Evolutionary conservation across 179 eudicot species (phyloP).

Genomic region (Corrigiola litoralis): DNA sequence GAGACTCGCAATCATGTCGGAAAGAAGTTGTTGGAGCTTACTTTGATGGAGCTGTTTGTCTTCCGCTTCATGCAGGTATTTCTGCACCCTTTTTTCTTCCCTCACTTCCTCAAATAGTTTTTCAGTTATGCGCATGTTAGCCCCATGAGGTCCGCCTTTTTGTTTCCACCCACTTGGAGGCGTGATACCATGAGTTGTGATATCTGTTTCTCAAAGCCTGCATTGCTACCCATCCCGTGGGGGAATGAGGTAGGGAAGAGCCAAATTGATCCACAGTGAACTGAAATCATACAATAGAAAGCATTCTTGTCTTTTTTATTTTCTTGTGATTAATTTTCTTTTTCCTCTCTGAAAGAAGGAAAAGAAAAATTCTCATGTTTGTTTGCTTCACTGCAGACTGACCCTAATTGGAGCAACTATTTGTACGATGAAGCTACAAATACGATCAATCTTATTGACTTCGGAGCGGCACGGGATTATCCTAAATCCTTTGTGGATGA

Average conservation of each 20-base stretch:
- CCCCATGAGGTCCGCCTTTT: background rate
- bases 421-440: conserved; percentile 56
- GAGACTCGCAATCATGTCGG: conserved; percentile 90
- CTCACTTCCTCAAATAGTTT: background rate
- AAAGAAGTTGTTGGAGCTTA: conserved; percentile 72
- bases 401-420: conserved; percentile 95
- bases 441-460: conserved; percentile 79
- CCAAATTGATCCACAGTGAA: background rate
- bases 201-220: background rate
- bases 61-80: conserved; percentile 93
- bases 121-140: background rate
- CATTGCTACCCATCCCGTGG: no score
- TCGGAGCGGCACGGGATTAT: conserved; percentile 87
- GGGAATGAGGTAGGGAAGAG: background rate
- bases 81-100: background rate
- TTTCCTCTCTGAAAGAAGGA: background rate
- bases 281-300: background rate
- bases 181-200: background rate
- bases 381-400: conserved; percentile 61
- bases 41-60: conserved; percentile 82
- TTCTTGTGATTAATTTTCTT: background rate
- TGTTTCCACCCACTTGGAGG: background rate
- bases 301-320: background rate
- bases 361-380: background rate
- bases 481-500: conserved; percentile 80